Evolutionary conservation across 2,329 filamentous ascomycete species (phyloP), one percentile per base, ranked within the genome.

Genomic region (Cercospora sp.): DNA sequence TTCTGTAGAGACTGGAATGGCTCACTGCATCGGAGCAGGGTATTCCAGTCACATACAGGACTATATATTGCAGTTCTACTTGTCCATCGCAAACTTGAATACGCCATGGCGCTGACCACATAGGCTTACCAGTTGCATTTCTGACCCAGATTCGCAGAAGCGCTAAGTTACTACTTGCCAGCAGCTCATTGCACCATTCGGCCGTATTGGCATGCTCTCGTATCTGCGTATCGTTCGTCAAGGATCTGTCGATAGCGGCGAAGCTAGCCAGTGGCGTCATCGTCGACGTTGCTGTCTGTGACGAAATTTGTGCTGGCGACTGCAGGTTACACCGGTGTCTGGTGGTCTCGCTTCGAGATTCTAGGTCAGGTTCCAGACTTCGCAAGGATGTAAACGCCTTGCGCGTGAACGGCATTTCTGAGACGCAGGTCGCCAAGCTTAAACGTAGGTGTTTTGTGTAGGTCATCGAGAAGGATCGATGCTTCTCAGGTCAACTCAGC

Each of bases 401-500:
- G 48, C 26, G 23, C 30, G 23, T 16, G 10, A 28, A 59, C 31
- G n/a, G 8, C 26, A 20, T 1, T n/a, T 8, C 12, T 57, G 58
- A 7, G 12, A 66, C 12, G 20, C 48, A 55, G 48, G 23, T n/a
- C 13, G 48, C 48, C 48, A 28, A 28, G 20, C 23, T 8, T 26
- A n/a, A 9, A 26, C 48, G 23, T 42, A n/a, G 48, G 48, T n/a
- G 12, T n/a, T 16, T 28, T 55, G 23, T 55, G 13, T 16, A 55
- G 23, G 48, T 55, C 23, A 30, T 55, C 23, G 20, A 23, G 23
- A 16, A 55, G 5, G 6, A 55, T 55, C 1, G 7, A 9, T 28
- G 48, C 10, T 26, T 36, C 53, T 64, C 62, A 64, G 33, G 62
- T 64, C 28, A 73, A 40, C 36, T 93, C 90, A 3, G 94, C 94